Conservation (phyloP, 306 rosid genomes). For the Psophocarpus tetragonolobus region DNA sequence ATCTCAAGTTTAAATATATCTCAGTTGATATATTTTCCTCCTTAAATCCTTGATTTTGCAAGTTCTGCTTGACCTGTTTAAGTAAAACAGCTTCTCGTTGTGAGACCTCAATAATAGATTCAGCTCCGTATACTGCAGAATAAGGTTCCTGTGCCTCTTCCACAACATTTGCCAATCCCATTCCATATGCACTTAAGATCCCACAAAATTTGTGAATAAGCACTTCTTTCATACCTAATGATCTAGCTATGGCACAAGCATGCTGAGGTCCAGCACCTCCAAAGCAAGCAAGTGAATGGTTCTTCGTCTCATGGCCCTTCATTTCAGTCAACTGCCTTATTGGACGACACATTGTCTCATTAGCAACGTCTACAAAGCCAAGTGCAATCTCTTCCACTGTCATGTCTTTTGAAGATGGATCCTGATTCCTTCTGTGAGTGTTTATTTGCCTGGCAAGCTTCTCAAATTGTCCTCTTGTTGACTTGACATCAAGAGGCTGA, state of each 20-base stretch:
- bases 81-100: slow-evolving; percentile 61
- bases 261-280: slow-evolving; percentile 99
- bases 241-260: slow-evolving; percentile 95
- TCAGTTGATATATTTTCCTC: slow-evolving; percentile 67
- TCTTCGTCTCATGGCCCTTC: slow-evolving; percentile 95
- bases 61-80: slow-evolving; percentile 68
- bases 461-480: slow-evolving; percentile 68
- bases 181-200: slow-evolving; percentile 93
- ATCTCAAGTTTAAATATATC: slow-evolving; percentile 84
- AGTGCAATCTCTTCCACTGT: slow-evolving; percentile 78
- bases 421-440: slow-evolving; percentile 61
- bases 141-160: slow-evolving; percentile 95
- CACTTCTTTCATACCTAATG: slow-evolving; percentile 92
- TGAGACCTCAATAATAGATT: slow-evolving; percentile 63
- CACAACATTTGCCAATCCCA: slow-evolving; percentile 97
- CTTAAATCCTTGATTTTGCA: slow-evolving; percentile 74
- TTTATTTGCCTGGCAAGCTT: slow-evolving; percentile 78
- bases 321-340: slow-evolving; percentile 93
- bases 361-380: slow-evolving; percentile 93
- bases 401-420: slow-evolving; percentile 74
- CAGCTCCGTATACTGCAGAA: slow-evolving; percentile 65
- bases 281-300: slow-evolving; percentile 97
- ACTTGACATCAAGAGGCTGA: slow-evolving; percentile 73
- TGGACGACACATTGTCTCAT: slow-evolving; percentile 97
- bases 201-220: slow-evolving; percentile 89